Evolutionary conservation across 345 rosid genomes (phyloP).

Genomic region (Eutrema yunnanense): DNA sequence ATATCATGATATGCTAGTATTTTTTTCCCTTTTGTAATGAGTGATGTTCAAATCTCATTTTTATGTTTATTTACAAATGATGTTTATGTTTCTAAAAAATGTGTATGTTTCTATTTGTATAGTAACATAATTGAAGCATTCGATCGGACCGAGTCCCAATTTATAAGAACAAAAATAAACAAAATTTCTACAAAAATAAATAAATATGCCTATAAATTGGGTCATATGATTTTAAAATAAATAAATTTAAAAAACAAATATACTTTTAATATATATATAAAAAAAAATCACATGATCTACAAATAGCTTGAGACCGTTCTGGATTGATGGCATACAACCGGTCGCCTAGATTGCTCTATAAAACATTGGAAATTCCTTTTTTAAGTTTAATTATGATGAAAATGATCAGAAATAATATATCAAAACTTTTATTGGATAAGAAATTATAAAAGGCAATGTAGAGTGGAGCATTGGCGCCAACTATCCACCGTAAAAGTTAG

Average conservation of each 20-base stretch:
- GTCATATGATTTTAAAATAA: too few relatives aligned
- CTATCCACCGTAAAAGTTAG: slow-evolving; percentile 11
- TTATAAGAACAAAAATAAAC: too few relatives aligned
- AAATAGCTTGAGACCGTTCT: too few relatives aligned
- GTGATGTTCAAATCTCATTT: neutral
- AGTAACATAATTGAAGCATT: too few relatives aligned
- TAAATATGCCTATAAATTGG: too few relatives aligned
- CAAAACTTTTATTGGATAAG: neutral
- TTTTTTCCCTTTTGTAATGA: neutral
- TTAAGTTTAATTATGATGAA: neutral
- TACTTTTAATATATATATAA: too few relatives aligned
- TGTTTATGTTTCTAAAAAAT: too few relatives aligned
- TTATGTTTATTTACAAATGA: neutral
- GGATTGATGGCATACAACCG: too few relatives aligned
- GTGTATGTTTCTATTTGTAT: too few relatives aligned
- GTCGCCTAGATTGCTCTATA: neutral
- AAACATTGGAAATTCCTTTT: neutral
- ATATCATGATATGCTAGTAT: neutral
- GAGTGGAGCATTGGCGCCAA: slow-evolving; percentile 1
- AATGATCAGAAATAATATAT: neutral
- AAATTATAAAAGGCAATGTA: neutral
- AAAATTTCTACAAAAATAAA: too few relatives aligned
- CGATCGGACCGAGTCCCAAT: too few relatives aligned
- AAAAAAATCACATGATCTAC: neutral
- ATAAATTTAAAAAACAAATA: neutral